Base-by-base conservation (phyloP, 805 yeast species). In the Candida maltosa region DNA sequence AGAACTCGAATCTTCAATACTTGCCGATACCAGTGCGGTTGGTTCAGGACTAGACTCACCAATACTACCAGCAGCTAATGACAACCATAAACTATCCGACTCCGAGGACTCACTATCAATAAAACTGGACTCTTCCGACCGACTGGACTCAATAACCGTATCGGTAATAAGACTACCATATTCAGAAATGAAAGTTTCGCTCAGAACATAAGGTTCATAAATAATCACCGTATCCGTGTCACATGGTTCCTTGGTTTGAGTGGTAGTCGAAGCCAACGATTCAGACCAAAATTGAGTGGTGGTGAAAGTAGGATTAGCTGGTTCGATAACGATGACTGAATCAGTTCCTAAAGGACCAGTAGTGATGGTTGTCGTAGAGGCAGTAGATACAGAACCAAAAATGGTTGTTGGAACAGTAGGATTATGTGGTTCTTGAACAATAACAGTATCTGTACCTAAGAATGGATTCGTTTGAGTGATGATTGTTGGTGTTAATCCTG, bases 261-360 rank as follows among this genome's bases (percentile, higher is more conserved):
- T 25, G 11, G 22, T 11, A 11, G 24, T 26, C 6, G 19, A 4
- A 14, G 49, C 49, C 40, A 8, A 21, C 6, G 6, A 7, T 11
- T 16, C 24, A 9, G 18, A 15, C 20, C 20, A 31, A 14, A 31
- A 31, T 16, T 15, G 12, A 4, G 33, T 31, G 7, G 20, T 16
- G 10, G 33, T 31, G 6, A 16, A 9, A 6, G n/a, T 5, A 15
- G 4, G 4, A 31, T 31, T 31, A 15, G 9, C 6, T 38, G 44
- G 35, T 19, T 21, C 46, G 17, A 44, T 45, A 12, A 48, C 32
- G 2, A 31, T 31, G 5, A 39, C 35, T 11, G 50, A 45, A 16
- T 32, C 41, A 17, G 46, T 45, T 16, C n/a, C 11, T 6, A 4
- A 10, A 4, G 37, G 39, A 10, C 39, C 38, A 5, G 31, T 23